Conservation (phyloP, 257 asterid species). For the Gardenia jasminoides region DNA sequence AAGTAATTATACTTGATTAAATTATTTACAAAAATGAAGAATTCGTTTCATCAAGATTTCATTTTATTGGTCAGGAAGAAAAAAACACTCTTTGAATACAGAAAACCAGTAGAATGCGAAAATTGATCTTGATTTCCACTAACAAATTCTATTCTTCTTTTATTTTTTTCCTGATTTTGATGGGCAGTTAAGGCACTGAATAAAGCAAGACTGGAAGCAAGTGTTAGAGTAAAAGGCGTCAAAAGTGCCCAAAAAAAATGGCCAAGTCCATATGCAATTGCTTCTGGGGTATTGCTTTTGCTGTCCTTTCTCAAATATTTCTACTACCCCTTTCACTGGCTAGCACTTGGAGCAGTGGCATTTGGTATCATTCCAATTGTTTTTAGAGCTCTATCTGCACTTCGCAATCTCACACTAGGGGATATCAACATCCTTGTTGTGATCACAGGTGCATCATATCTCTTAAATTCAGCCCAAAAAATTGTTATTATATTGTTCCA, state of each 20-base stretch:
- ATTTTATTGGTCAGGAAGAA: too few relatives aligned
- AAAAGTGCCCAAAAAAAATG: slow-evolving; percentile 48
- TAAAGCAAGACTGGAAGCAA: slow-evolving; percentile 74
- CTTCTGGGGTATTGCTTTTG: slow-evolving; percentile 51
- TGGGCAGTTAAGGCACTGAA: slow-evolving; percentile 71
- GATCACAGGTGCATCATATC: slow-evolving; percentile 51
- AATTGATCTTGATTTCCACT: background rate
- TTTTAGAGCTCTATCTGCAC: slow-evolving; percentile 46
- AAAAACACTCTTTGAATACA: too few relatives aligned
- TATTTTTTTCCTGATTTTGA: background rate
- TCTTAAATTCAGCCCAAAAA: background rate
- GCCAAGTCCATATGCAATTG: slow-evolving; percentile 73
- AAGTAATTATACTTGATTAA: too few relatives aligned
- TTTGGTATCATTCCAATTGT: slow-evolving; percentile 61
- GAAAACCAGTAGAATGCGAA: background rate
- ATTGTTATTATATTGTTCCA: background rate
- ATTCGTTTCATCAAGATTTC: background rate
- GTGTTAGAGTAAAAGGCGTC: slow-evolving; percentile 42
- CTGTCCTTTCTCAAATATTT: slow-evolving; percentile 47
- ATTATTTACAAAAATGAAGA: too few relatives aligned
- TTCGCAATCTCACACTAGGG: slow-evolving; percentile 45
- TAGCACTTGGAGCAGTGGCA: slow-evolving; percentile 60
- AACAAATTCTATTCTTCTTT: background rate
- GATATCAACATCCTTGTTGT: slow-evolving; percentile 70
- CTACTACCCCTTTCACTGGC: slow-evolving; percentile 61